Evolutionary conservation across 2,329 filamentous ascomycete species (phyloP).

Genomic region (Drechslera avenae): DNA sequence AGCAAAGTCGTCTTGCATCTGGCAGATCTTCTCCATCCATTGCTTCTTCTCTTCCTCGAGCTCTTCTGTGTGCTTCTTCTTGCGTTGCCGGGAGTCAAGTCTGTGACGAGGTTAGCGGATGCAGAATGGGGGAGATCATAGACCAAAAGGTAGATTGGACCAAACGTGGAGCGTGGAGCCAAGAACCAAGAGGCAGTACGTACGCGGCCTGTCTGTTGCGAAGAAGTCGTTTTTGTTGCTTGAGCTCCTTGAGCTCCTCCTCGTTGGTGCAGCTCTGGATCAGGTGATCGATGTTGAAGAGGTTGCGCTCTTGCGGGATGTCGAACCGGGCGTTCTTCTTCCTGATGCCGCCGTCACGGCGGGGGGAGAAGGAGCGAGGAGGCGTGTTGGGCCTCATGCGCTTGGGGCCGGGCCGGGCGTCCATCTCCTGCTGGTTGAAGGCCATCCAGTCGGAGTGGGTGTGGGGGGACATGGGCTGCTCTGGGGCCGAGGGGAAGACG

Average conservation of each 20-base stretch:
- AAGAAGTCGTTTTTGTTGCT: constrained; percentile 94
- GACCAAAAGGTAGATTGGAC: constrained; percentile 40
- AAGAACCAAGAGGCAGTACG: constrained; percentile 55
- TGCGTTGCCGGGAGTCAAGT: constrained; percentile 93
- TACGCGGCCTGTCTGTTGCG: constrained; percentile 97
- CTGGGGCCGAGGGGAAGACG: constrained; percentile 53
- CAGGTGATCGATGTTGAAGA: constrained; percentile 92
- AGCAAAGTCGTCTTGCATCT: constrained; percentile 77
- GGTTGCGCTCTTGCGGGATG: constrained; percentile 89
- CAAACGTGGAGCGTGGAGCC: constrained; percentile 38
- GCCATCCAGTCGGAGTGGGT: constrained; percentile 64
- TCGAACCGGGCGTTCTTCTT: constrained; percentile 99
- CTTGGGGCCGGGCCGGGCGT: constrained; percentile 55
- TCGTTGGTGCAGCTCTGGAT: constrained; percentile 89
- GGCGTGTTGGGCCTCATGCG: constrained; percentile 70
- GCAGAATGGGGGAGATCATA: constrained; percentile 27
- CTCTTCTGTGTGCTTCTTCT: constrained; percentile 97
- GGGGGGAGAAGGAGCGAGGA: constrained; percentile 75
- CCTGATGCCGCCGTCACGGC: constrained; percentile 83
- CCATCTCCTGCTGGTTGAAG: constrained; percentile 57
- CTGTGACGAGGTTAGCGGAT: constrained; percentile 57
- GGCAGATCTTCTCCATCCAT: constrained; percentile 74
- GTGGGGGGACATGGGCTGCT: constrained; percentile 64
- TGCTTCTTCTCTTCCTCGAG: constrained; percentile 97
- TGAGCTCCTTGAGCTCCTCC: constrained; percentile 94